A percentile compares a stretch with the other conserved stretches of the same genome.
These are phyloP conservation scores for Neoascochyta sp. DNA, from an alignment of 2,329 filamentous ascomycete species.

Conservation along the genomic window DNA sequence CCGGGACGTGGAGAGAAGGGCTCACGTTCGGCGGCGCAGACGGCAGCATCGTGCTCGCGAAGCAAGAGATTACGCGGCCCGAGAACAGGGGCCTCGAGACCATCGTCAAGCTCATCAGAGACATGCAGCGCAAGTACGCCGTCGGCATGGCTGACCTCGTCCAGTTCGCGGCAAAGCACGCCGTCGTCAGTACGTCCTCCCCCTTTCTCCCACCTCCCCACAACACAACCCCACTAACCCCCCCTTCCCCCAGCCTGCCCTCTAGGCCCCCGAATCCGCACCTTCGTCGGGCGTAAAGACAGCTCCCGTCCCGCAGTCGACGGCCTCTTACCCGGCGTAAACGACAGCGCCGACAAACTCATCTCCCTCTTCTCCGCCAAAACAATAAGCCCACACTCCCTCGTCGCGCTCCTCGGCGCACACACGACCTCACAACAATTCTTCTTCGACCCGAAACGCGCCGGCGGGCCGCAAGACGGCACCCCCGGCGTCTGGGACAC, in stretches of 20 bases:
- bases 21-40: constrained; percentile 24
- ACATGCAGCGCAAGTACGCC: constrained; percentile 15
- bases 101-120: constrained; percentile 9
- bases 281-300: constrained; percentile 33
- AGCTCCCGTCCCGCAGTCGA: constrained; percentile 16
- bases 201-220: not conserved
- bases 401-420: constrained; percentile 31
- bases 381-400: constrained; percentile 30
- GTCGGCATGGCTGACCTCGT: constrained; percentile 35
- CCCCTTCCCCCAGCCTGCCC: constrained; percentile 24
- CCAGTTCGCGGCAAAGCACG: constrained; percentile 30
- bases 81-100: constrained; percentile 24
- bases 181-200: constrained; percentile 18
- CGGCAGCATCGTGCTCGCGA: constrained; percentile 21
- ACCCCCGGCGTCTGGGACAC: constrained; percentile 35
- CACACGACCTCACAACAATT: constrained; percentile 31
- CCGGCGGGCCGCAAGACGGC: constrained; percentile 26
- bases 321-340: constrained; percentile 25
- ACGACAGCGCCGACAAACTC: constrained; percentile 22
- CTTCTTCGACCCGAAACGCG: constrained; percentile 17
- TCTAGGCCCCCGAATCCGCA: constrained; percentile 29
- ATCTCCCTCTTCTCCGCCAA: constrained; percentile 35
- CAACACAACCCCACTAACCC: not conserved
- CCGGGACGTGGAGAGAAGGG: constrained; percentile 21
- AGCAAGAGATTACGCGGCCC: constrained; percentile 12